phyloP scores from a whole-genome alignment of 78 protist genomes.

The Emiliania huxleyi region DNA sequence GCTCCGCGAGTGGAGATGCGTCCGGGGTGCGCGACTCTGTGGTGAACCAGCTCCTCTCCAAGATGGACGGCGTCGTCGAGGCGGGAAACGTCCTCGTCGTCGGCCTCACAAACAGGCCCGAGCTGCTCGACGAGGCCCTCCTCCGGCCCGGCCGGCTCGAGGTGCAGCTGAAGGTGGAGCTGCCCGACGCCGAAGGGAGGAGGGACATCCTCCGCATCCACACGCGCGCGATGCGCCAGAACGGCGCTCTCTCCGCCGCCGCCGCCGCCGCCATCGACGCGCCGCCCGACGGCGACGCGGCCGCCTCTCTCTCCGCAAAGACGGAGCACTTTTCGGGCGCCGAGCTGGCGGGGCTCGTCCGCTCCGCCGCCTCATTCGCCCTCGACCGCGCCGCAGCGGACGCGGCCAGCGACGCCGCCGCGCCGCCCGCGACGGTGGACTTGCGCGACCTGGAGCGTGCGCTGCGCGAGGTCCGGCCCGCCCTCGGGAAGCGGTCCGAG shows the following conservation, averaged over 20 bases:
- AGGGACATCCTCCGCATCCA: constrained; percentile 47
- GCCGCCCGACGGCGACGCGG: background rate
- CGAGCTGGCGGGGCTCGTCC: constrained; percentile 18
- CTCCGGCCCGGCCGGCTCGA: constrained; percentile 36
- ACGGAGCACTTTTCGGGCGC: constrained; percentile 1
- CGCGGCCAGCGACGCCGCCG: background rate
- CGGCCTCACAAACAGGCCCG: background rate
- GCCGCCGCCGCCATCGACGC: background rate
- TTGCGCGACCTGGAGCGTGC: background rate
- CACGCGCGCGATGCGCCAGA: constrained; percentile 31
- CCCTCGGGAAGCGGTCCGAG: background rate
- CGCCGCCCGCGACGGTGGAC: background rate
- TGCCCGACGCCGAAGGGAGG: constrained; percentile 39
- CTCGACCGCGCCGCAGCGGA: background rate
- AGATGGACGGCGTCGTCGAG: constrained; percentile 20
- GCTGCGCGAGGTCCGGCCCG: background rate
- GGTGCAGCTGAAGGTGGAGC: constrained; percentile 26
- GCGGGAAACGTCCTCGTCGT: background rate
- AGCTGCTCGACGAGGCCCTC: constrained; percentile 5
- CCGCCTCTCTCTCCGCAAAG: background rate
- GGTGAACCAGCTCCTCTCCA: constrained; percentile 46
- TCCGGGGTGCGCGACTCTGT: constrained; percentile 31
- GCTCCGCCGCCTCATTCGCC: constrained; percentile 1
- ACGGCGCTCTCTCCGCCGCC: background rate
- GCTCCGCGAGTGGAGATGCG: background rate